Evolutionary conservation across 192 early-diverging fungal genomes (phyloP), one percentile per base, ranked within the genome.

Genomic region (Coemansia sp.): DNA sequence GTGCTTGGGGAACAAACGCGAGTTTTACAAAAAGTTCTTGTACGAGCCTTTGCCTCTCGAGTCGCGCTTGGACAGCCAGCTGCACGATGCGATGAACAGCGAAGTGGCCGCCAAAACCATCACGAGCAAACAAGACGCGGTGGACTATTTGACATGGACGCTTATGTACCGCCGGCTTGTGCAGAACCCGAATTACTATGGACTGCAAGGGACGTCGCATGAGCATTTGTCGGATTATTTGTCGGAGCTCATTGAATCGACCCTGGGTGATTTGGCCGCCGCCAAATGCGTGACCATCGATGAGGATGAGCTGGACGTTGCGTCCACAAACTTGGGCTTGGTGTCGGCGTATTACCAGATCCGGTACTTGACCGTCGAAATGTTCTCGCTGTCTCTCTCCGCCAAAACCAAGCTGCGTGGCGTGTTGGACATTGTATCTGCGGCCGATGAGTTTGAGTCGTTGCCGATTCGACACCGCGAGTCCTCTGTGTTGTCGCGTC

Each of bases 111-210:
- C 94, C 28, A 90, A 91, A 68, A 94, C 93, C 0, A 94, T 99
- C 46, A 89, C 90, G 70, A 96, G 90, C 74, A 98, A 96, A 83
- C 94, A 99, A 71, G 96, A 98, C 70, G 97, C 97, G 0, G 94
- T 99, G 1, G 97, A 99, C 60, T 99, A 98, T 59, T 76, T 99
- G 57, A 99, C 97, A 0, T 99, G 97, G 97, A 94, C 96, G 25
- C 92, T 98, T 81, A 68, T 98, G 56, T 99, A 98, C 83, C 90
- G 97, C 48, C 88, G 97, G 23, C 87, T 99, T 87, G 84, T 90
- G 9, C 85, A 94, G 68, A 99, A 99, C 74, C 97, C 97, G 8
- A 98, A 98, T 70, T 99, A 95, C 79, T 97, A 97, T 64, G 89
- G 89, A 15, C 67, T 99, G 47, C 89, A 92, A 61, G 95, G 94